Evolutionary conservation across 805 yeast species (phyloP).

Genomic region (Yarrowia sp.): DNA sequence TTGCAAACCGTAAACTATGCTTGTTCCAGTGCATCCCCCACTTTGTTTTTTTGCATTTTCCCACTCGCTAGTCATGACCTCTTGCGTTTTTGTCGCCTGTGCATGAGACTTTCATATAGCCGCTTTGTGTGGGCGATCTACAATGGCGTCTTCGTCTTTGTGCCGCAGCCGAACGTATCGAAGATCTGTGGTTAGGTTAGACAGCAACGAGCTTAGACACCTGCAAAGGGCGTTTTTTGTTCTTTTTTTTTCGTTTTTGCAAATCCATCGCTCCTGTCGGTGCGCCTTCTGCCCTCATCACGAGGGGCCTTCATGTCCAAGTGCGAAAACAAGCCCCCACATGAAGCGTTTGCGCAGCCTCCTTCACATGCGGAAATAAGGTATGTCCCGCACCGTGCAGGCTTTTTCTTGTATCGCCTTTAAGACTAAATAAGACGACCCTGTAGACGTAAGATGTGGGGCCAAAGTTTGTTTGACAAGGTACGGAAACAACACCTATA

Average conservation of each 20-base stretch:
- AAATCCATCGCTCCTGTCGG: no score
- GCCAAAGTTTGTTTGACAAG: conserved; percentile 6
- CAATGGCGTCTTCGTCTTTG: conserved; percentile 22
- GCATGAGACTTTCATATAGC: conserved; percentile 24
- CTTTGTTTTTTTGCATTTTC: neutral
- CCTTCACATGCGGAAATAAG: conserved; percentile 18
- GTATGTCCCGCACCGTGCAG: conserved; percentile 14
- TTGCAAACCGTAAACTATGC: neutral
- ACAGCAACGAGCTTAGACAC: neutral
- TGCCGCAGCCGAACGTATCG: conserved; percentile 23
- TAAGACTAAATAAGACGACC: conserved; percentile 17
- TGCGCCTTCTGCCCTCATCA: no score
- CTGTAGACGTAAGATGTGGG: conserved; percentile 21
- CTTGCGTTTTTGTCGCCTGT: conserved; percentile 2
- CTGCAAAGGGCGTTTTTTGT: neutral
- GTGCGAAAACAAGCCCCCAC: no score
- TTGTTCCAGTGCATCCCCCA: neutral
- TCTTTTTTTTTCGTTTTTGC: neutral
- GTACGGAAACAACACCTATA: neutral
- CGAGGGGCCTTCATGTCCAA: no score
- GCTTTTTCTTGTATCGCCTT: conserved; percentile 12
- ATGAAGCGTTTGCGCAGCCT: neutral
- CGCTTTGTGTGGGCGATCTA: conserved; percentile 22
- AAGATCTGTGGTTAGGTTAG: conserved; percentile 19
- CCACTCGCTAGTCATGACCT: conserved; percentile 18